Evolutionary conservation across 305 asterid species (phyloP), one percentile per base, ranked within the genome.

Genomic region (Fraxinus sp.): DNA sequence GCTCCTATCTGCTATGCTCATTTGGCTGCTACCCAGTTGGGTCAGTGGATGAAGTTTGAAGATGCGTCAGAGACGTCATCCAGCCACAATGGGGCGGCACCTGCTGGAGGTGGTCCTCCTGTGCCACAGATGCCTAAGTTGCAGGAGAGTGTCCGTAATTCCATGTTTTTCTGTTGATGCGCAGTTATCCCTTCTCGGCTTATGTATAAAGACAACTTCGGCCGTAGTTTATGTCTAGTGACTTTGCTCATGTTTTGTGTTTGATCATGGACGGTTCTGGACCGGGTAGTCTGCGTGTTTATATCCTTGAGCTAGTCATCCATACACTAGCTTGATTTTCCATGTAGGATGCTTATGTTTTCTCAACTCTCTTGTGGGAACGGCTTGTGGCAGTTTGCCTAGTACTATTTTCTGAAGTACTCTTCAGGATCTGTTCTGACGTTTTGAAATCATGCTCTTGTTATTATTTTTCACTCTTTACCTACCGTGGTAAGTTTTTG

Each of bases 1-100:
- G 98, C 98, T 18, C 99, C 99, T 0, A 85, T 97, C 28, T 91
- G 97, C 88, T 97, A 97, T 75, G 99, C 99, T 0, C 99, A 97
- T 77, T 86, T 97, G 91, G 99, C 98, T 0, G 99, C 99, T 35
- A 91, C 97, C 22, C 99, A 97, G 84, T 68, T 97, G 66, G 97
- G 97, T 11, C 97, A 92, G 37, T 97, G 97, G 97, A 93, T 97
- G 98, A 95, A 95, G 76, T 95, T 91, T 14, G 98, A 95, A 74
- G 99, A 93, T 0, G 81, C 91, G 3, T 95, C 98, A 0, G 98
- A 97, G 90, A 95, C 97, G 0, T 92, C 98, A 0, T 94, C 99
- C 0, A 91, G 94, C 91, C 97, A 87, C 79, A 93, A 92, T 16
- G 98, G 93, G 9, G 36, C 85, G 0, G 89, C 87, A 0, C 85